These are phyloP conservation scores for Fomitopsis palustris DNA, from an alignment of 1,284 basidiomycete species.

Conservation along the genomic window DNA sequence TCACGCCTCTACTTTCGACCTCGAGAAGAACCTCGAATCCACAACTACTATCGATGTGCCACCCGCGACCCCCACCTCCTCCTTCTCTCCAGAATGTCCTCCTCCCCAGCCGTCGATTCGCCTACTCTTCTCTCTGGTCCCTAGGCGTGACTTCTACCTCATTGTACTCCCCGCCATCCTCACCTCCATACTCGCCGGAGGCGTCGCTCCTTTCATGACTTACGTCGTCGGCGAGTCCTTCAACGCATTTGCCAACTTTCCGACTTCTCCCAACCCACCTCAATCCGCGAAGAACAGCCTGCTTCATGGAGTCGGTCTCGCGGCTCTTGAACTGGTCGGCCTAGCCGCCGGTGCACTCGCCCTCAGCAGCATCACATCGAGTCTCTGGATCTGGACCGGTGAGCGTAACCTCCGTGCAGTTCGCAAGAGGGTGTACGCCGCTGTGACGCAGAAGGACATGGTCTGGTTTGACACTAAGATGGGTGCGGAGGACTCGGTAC, in stretches of 20 bases:
- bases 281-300: slow-evolving; percentile 51
- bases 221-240: slow-evolving; percentile 85
- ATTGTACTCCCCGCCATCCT: slow-evolving; percentile 73
- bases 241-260: slow-evolving; percentile 66
- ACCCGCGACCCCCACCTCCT: slow-evolving; percentile 13
- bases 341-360: slow-evolving; percentile 70
- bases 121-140: slow-evolving; percentile 66
- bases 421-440: slow-evolving; percentile 65
- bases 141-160: slow-evolving; percentile 48
- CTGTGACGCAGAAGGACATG: slow-evolving; percentile 74
- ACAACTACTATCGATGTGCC: slow-evolving; percentile 19
- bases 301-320: slow-evolving; percentile 54
- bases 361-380: slow-evolving; percentile 73
- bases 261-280: slow-evolving; percentile 42
- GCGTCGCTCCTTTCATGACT: slow-evolving; percentile 93
- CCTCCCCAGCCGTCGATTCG: slow-evolving; percentile 46
- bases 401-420: slow-evolving; percentile 77
- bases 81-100: slow-evolving; percentile 23
- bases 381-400: slow-evolving; percentile 86
- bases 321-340: slow-evolving; percentile 68
- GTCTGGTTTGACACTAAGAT: slow-evolving; percentile 86
- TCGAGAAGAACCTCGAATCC: slow-evolving; percentile 22
- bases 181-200: slow-evolving; percentile 68
- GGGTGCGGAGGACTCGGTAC: slow-evolving; percentile 55
- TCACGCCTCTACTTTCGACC: slow-evolving; percentile 23